Percentiles rank a stretch among this genome's conserved stretches.
phyloP scores from a whole-genome alignment of 1,284 basidiomycete species.

The Trichosporon faecale region DNA sequence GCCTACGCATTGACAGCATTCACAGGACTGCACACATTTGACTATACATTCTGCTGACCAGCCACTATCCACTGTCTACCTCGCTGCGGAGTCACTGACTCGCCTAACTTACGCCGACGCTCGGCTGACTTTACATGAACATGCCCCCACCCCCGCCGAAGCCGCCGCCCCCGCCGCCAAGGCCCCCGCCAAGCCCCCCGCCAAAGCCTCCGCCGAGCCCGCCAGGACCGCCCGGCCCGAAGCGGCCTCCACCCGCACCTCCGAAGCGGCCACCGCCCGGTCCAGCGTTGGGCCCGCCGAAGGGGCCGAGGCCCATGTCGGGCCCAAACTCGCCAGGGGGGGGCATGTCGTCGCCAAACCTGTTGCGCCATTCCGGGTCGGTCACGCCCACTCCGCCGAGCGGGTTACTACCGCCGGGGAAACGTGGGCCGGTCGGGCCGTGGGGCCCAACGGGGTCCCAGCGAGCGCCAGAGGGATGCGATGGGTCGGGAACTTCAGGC shows the following conservation, averaged over 20 bases:
- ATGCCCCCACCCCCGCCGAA: constrained; percentile 30
- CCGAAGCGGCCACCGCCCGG: constrained; percentile 18
- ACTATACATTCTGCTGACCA: background rate
- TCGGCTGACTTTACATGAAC: constrained; percentile 21
- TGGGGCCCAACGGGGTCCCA: constrained; percentile 58
- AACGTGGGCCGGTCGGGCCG: constrained; percentile 21
- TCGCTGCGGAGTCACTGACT: too few relatives aligned
- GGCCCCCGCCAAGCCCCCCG: constrained; percentile 15
- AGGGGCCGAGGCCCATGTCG: constrained; percentile 34
- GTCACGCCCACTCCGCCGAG: constrained; percentile 39
- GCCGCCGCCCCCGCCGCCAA: constrained; percentile 18
- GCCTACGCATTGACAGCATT: too few relatives aligned
- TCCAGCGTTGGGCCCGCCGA: constrained; percentile 26
- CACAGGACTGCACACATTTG: too few relatives aligned
- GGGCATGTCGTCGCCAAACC: constrained; percentile 45
- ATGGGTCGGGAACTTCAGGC: constrained; percentile 24
- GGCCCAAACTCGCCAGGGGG: constrained; percentile 51
- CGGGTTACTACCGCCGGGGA: constrained; percentile 39
- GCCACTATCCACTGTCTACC: background rate
- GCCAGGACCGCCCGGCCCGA: constrained; percentile 10
- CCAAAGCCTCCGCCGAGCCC: constrained; percentile 26
- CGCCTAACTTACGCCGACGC: too few relatives aligned
- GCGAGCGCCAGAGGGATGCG: constrained; percentile 54
- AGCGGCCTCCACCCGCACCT: constrained; percentile 24
- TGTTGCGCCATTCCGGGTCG: constrained; percentile 38